A percentile compares a stretch with the other conserved stretches of the same genome.
Conservation (phyloP, 1,139 yeast species). For the Hyphopichia fennica region DNA sequence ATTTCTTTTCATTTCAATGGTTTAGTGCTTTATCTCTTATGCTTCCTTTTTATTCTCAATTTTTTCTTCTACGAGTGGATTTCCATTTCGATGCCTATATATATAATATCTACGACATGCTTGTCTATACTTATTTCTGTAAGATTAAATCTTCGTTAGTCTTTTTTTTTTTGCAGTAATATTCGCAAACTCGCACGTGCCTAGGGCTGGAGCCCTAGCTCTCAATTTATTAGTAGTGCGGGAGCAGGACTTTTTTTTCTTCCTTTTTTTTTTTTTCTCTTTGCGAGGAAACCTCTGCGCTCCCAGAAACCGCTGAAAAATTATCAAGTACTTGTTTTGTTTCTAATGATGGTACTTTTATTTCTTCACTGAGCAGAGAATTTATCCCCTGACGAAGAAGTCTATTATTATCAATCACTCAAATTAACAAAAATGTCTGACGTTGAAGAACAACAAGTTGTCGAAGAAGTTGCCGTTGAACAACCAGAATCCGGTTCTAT, state of each 20-base stretch:
- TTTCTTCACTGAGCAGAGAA: conserved; percentile 72
- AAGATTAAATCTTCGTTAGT: not conserved
- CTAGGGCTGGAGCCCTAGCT: not conserved
- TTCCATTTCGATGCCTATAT: not conserved
- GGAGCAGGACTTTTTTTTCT: too few species aligned
- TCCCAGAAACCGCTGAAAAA: conserved; percentile 12
- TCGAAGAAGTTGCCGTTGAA: conserved; percentile 83
- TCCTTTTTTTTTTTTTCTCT: not conserved
- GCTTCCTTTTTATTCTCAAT: not conserved
- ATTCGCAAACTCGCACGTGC: not conserved
- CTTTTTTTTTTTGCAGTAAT: not conserved
- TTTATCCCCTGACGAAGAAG: conserved; percentile 77
- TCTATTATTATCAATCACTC: conserved; percentile 38
- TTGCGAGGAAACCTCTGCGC: not conserved
- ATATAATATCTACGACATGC: not conserved
- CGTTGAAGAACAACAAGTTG: conserved; percentile 83
- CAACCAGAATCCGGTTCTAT: conserved; percentile 75
- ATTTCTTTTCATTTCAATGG: not conserved
- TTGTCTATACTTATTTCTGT: not conserved
- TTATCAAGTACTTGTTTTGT: conserved; percentile 8
- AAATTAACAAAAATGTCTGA: conserved; percentile 62
- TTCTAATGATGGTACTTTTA: conserved; percentile 8
- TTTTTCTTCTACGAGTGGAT: not conserved
- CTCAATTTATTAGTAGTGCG: too few species aligned
- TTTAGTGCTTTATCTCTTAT: not conserved